A percentile compares a stretch with the other conserved stretches of the same genome.
Conservation (phyloP, 257 asterid species). For the Ballota nigra region DNA sequence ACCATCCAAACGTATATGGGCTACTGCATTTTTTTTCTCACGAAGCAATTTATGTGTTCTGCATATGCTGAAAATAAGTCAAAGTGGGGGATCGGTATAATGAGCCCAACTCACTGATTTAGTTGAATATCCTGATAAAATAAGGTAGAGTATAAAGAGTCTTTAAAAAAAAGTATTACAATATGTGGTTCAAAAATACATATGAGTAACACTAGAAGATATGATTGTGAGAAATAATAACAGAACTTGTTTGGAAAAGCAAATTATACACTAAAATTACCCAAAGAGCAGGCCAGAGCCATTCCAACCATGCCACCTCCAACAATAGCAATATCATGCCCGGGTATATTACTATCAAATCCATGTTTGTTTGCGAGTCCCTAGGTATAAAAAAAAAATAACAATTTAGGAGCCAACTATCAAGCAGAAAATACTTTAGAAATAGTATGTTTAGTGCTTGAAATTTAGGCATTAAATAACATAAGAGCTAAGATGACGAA, state of each 20-base stretch:
- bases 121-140: background rate
- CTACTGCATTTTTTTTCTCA: no score
- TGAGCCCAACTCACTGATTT: background rate
- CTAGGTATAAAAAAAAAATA: conserved; percentile 28
- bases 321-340: conserved; percentile 92
- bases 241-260: conserved; percentile 1
- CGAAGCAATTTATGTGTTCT: background rate
- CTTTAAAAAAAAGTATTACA: background rate
- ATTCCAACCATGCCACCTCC: conserved; percentile 99
- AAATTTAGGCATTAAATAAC: background rate
- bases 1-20: no score
- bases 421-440: background rate
- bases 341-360: conserved; percentile 32
- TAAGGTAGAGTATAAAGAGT: background rate
- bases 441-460: background rate
- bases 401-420: conserved; percentile 10
- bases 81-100: background rate
- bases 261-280: conserved; percentile 44
- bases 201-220: background rate
- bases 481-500: conserved; percentile 1
- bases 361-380: conserved; percentile 35
- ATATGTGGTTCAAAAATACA: background rate
- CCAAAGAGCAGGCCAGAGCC: conserved; percentile 93
- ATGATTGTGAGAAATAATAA: conserved; percentile 7
- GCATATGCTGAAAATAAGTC: conserved; percentile 3